phyloP scores from a whole-genome alignment of 257 asterid species.

The Solanum arcanum region DNA sequence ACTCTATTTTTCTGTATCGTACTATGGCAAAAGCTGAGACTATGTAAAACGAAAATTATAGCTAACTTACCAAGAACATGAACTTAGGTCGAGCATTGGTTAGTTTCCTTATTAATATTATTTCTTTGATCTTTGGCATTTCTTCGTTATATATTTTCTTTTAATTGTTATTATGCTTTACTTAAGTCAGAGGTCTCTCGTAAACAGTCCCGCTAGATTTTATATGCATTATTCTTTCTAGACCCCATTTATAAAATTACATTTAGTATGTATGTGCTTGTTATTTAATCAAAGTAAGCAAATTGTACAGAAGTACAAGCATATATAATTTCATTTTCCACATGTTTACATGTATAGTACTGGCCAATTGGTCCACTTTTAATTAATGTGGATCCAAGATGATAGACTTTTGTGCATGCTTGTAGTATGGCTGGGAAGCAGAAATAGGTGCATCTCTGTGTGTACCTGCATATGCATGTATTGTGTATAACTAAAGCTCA shows the following conservation, averaged over 20 bases:
- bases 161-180: background rate
- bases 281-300: background rate
- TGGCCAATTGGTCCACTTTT: background rate
- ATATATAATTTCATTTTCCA: background rate
- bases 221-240: accelerated
- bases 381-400: background rate
- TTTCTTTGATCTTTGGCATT: background rate
- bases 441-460: background rate
- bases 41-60: background rate
- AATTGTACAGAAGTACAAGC: background rate
- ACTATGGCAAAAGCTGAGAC: background rate
- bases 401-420: background rate
- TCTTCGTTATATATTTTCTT: background rate
- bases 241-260: background rate
- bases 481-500: background rate
- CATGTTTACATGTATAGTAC: background rate
- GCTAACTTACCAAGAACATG: background rate
- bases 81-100: background rate
- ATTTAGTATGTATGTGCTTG: background rate
- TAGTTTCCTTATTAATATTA: background rate
- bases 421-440: background rate
- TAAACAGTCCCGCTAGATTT: background rate
- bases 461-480: background rate
- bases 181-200: background rate
- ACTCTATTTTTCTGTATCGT: background rate